Percentiles rank a stretch among this genome's conserved stretches.
Evolutionary conservation across 805 yeast genomes (phyloP).

Genomic region (Starmera amethionina): DNA sequence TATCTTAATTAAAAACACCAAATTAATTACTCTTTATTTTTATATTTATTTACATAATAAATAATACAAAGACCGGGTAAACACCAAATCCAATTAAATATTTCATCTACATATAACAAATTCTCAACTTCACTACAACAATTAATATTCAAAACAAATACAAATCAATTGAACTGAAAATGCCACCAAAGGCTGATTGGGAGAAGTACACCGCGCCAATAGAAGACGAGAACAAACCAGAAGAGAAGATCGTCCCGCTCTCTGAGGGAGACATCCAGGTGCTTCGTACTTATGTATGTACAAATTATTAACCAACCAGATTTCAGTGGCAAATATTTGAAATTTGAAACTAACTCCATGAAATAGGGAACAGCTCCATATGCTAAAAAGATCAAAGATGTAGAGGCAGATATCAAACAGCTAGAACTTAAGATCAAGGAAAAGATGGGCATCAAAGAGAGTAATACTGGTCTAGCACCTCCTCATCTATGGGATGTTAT

Average conservation of each 20-base stretch:
- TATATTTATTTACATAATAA: no score
- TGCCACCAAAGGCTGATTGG: slow-evolving; percentile 99
- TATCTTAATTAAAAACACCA: no score
- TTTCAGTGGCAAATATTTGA: neutral
- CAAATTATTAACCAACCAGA: neutral
- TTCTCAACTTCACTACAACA: no score
- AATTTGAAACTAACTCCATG: slow-evolving; percentile 5
- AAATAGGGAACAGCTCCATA: slow-evolving; percentile 87
- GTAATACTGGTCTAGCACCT: slow-evolving; percentile 96
- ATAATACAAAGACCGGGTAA: neutral
- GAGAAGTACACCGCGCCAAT: slow-evolving; percentile 90
- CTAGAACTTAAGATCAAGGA: slow-evolving; percentile 86
- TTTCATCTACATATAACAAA: no score
- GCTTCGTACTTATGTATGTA: slow-evolving; percentile 66
- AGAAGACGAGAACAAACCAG: slow-evolving; percentile 48
- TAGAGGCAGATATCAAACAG: slow-evolving; percentile 79
- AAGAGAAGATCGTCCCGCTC: slow-evolving; percentile 74
- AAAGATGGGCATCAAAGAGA: slow-evolving; percentile 87
- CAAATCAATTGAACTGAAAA: slow-evolving; percentile 18
- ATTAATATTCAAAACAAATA: no score
- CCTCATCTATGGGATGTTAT: slow-evolving; percentile 96
- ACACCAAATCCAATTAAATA: neutral
- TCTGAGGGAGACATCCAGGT: slow-evolving; percentile 97
- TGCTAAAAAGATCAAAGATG: slow-evolving; percentile 65
- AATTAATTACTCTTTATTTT: no score